These are phyloP conservation scores for Tetrahymena malaccensis DNA, from an alignment of 73 alveolate species.

Conservation along the genomic window DNA sequence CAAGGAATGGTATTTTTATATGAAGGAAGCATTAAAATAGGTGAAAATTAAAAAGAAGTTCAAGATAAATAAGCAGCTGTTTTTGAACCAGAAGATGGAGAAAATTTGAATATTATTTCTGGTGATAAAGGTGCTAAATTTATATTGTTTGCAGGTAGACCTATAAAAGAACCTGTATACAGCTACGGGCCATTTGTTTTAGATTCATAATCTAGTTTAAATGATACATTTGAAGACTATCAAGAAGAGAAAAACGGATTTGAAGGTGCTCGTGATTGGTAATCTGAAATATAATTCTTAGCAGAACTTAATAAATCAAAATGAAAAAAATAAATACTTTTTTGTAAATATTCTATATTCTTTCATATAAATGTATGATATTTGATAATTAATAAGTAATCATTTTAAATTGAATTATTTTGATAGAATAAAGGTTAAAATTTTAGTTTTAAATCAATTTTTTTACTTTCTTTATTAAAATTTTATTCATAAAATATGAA, in stretches of 20 bases:
- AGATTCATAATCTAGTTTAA: conserved; percentile 50
- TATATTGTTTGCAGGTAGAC: conserved; percentile 69
- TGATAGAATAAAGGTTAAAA: too few species aligned
- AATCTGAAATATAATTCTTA: conserved; percentile 39
- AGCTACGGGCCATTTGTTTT: conserved; percentile 75
- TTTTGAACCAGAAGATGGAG: conserved; percentile 7
- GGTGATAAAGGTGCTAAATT: conserved; percentile 23
- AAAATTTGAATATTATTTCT: neutral
- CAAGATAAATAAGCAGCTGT: conserved; percentile 8
- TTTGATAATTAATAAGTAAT: too few species aligned
- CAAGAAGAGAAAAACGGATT: conserved; percentile 62
- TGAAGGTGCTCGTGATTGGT: conserved; percentile 71
- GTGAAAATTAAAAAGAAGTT: neutral
- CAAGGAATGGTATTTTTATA: conserved; percentile 48
- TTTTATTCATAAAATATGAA: too few species aligned
- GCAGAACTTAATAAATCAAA: neutral
- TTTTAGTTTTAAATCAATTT: too few species aligned
- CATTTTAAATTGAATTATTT: too few species aligned
- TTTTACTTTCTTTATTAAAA: too few species aligned
- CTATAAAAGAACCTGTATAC: conserved; percentile 64
- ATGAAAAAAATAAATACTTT: neutral
- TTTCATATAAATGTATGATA: too few species aligned
- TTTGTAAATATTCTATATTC: neutral
- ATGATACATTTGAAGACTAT: conserved; percentile 60
- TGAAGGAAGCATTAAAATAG: conserved; percentile 49